Percentiles rank a stretch among this genome's conserved stretches.
Evolutionary conservation across 2,329 filamentous ascomycete genomes (phyloP).

Genomic region (Sporothrix humicola): DNA sequence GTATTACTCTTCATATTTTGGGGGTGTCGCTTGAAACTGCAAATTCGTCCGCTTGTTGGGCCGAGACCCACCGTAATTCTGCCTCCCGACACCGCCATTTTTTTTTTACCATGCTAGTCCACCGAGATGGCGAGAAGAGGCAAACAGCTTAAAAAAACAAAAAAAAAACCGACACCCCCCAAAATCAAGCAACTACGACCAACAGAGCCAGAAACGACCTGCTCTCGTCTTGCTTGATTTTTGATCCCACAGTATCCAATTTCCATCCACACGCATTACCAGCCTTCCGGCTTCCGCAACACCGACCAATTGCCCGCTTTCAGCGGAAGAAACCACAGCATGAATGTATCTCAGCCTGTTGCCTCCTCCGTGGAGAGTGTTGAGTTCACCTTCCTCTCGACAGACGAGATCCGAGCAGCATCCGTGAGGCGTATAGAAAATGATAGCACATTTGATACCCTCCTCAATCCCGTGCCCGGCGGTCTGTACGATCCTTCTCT

Average conservation of each 20-base stretch:
- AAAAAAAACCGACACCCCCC: too few relatives aligned
- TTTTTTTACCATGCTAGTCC: too few relatives aligned
- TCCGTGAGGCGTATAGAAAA: conserved; percentile 96
- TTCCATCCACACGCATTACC: neutral
- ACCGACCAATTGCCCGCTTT: neutral
- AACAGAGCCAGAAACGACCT: neutral
- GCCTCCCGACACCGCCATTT: too few relatives aligned
- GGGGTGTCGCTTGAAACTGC: too few relatives aligned
- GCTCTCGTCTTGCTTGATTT: neutral
- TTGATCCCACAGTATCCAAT: too few relatives aligned
- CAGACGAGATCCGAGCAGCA: conserved; percentile 81
- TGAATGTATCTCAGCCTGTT: conserved; percentile 81
- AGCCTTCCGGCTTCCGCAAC: too few relatives aligned
- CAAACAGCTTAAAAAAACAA: neutral
- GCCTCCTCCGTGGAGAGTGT: conserved; percentile 83
- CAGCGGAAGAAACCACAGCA: conserved; percentile 42
- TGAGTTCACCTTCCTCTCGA: conserved; percentile 84
- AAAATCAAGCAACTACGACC: neutral
- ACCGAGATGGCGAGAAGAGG: neutral
- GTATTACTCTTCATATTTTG: too few relatives aligned
- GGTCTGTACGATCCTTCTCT: conserved; percentile 92
- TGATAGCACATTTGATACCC: conserved; percentile 89
- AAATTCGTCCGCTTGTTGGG: too few relatives aligned
- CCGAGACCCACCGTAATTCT: too few relatives aligned
- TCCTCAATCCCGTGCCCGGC: conserved; percentile 86